A percentile compares a stretch with the other conserved stretches of the same genome.
phyloP scores from a whole-genome alignment of 2,329 filamentous ascomycete species.

The Dothistroma septosporum region DNA sequence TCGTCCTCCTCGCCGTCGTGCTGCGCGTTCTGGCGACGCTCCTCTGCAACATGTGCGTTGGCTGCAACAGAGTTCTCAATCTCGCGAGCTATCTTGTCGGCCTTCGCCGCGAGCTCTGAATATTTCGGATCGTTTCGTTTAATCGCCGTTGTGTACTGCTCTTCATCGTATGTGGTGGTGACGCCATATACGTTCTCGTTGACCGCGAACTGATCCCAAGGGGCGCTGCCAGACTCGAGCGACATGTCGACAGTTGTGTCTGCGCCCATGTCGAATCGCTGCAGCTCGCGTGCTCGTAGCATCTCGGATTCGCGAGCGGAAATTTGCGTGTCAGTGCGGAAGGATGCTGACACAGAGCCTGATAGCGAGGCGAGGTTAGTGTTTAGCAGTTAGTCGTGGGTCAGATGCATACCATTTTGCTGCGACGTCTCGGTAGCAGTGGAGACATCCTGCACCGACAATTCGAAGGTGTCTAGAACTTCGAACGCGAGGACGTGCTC shows the following conservation, averaged over 20 bases:
- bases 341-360: slow-evolving; percentile 62
- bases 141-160: slow-evolving; percentile 88
- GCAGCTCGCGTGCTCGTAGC: slow-evolving; percentile 68
- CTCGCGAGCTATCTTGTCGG: slow-evolving; percentile 79
- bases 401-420: slow-evolving; percentile 53
- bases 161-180: slow-evolving; percentile 88
- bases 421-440: slow-evolving; percentile 49
- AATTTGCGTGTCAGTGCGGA: slow-evolving; percentile 86
- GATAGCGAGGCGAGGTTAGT: slow-evolving; percentile 16
- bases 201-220: slow-evolving; percentile 90
- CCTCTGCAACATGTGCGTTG: slow-evolving; percentile 84
- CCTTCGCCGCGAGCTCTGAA: slow-evolving; percentile 69
- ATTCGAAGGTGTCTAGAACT: slow-evolving; percentile 56
- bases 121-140: slow-evolving; percentile 80
- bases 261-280: slow-evolving; percentile 72
- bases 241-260: slow-evolving; percentile 57
- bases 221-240: slow-evolving; percentile 46
- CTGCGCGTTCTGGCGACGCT: slow-evolving; percentile 63
- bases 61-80: slow-evolving; percentile 72
- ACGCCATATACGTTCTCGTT: slow-evolving; percentile 86
- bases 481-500: slow-evolving; percentile 58
- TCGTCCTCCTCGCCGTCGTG: slow-evolving; percentile 72
- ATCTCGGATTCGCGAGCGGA: slow-evolving; percentile 60
- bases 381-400: not conserved
- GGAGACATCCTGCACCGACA: slow-evolving; percentile 52